phyloP scores from a whole-genome alignment of 805 yeast genomes.

The Pichia pseudocactophila region DNA sequence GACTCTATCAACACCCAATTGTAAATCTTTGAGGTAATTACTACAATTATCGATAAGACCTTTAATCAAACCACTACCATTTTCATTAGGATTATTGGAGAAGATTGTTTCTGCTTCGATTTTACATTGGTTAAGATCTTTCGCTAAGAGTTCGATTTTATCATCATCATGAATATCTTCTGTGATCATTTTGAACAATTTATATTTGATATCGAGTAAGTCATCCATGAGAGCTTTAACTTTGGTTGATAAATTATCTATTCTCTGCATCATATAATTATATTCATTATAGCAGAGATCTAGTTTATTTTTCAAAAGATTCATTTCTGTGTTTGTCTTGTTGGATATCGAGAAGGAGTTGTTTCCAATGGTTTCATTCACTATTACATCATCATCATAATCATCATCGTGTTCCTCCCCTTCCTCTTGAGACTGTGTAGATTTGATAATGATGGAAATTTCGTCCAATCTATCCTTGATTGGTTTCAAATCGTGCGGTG shows the following conservation, averaged over 20 bases:
- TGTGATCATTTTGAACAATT: constrained; percentile 49
- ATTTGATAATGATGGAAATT: constrained; percentile 51
- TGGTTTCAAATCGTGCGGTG: constrained; percentile 75
- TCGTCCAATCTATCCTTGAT: constrained; percentile 66
- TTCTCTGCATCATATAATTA: constrained; percentile 44
- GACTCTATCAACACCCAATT: constrained; percentile 36
- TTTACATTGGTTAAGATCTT: constrained; percentile 18
- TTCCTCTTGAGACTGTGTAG: no score
- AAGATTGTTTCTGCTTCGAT: constrained; percentile 17
- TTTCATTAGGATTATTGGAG: constrained; percentile 17
- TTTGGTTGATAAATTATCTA: constrained; percentile 44
- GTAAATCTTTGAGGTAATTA: constrained; percentile 60
- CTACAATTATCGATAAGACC: constrained; percentile 81
- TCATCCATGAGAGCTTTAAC: constrained; percentile 45
- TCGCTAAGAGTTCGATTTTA: constrained; percentile 12
- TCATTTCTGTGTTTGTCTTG: constrained; percentile 13
- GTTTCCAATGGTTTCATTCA: no score
- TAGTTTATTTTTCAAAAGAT: constrained; percentile 57
- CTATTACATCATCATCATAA: constrained; percentile 13
- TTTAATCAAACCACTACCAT: constrained; percentile 44
- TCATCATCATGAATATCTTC: constrained; percentile 22
- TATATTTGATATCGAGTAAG: constrained; percentile 53
- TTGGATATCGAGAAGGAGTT: no score
- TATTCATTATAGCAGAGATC: constrained; percentile 53
- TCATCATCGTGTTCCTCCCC: constrained; percentile 13